phyloP scores from a whole-genome alignment of 1,284 basidiomycete genomes.

The Heterobasidion irregulare region DNA sequence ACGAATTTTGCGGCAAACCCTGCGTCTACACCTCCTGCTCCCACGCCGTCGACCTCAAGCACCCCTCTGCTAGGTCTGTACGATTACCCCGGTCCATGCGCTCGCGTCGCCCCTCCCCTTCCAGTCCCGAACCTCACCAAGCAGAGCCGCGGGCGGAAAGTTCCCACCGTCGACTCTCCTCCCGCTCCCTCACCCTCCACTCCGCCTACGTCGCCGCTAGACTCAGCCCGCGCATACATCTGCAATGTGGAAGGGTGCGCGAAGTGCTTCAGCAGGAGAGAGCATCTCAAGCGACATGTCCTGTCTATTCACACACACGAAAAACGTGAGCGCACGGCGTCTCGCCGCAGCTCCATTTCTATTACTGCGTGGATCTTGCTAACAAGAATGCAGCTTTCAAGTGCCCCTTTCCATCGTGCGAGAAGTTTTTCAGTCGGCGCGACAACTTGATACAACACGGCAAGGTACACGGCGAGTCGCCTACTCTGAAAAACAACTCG shows the following conservation, averaged over 20 bases:
- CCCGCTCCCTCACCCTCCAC: conserved; percentile 15
- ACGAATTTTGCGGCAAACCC: too few relatives aligned
- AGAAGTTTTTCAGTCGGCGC: conserved; percentile 17
- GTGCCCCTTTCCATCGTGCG: conserved; percentile 14
- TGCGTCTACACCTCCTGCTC: too few relatives aligned
- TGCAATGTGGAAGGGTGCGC: conserved; percentile 63
- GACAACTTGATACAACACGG: conserved; percentile 20
- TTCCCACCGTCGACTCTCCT: conserved; percentile 30
- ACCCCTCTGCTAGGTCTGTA: too few relatives aligned
- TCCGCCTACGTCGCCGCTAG: conserved; percentile 4
- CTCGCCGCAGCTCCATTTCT: background rate
- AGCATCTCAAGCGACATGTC: conserved; percentile 75
- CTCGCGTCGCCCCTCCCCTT: background rate
- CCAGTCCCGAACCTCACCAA: conserved; percentile 67
- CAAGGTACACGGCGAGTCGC: conserved; percentile 4
- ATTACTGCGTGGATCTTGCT: background rate
- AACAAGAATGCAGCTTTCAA: conserved; percentile 12
- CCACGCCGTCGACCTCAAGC: too few relatives aligned
- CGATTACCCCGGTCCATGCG: background rate
- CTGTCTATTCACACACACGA: conserved; percentile 70
- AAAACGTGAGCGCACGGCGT: conserved; percentile 41
- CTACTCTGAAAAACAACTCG: background rate
- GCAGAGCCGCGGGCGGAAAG: conserved; percentile 61
- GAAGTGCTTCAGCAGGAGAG: conserved; percentile 66
- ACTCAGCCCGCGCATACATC: conserved; percentile 34